Percentiles rank a stretch among this genome's conserved stretches.
Conservation (phyloP, 306 rosid species). For the Betula pendula region DNA sequence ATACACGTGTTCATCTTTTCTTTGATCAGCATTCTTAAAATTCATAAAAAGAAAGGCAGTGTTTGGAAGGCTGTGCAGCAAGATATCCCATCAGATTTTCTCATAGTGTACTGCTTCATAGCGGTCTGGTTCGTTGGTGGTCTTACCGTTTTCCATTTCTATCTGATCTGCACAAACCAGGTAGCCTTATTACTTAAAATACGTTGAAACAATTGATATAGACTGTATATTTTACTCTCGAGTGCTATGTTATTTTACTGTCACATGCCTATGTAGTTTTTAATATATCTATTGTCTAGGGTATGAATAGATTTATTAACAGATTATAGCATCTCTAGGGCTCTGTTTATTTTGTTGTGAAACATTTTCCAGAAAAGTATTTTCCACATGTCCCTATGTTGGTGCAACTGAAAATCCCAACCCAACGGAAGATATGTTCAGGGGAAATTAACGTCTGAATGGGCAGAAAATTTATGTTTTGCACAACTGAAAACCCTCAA, state of each 20-base stretch:
- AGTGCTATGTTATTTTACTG: neutral
- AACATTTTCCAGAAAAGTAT: neutral
- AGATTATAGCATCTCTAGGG: neutral
- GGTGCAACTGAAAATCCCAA: neutral
- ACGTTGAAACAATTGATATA: neutral
- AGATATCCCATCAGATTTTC: conserved; percentile 65
- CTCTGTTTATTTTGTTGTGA: neutral
- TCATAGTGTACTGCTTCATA: conserved; percentile 69
- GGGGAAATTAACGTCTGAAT: neutral
- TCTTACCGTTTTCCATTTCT: conserved; percentile 85
- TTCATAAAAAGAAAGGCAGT: conserved; percentile 22
- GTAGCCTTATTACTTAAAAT: conserved; percentile 43
- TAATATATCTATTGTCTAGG: neutral
- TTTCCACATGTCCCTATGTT: neutral
- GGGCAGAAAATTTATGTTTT: too few species aligned
- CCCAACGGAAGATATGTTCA: too few species aligned
- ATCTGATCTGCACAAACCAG: conserved; percentile 87
- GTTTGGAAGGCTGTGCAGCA: conserved; percentile 43
- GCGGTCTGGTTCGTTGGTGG: conserved; percentile 98
- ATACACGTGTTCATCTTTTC: conserved; percentile 67
- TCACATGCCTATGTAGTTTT: neutral
- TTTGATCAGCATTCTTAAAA: conserved; percentile 47
- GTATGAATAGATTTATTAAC: neutral
- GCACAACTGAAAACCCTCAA: neutral
- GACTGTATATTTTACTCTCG: neutral